These are phyloP conservation scores for Cyclostephanos tholiformis DNA, from an alignment of 108 stramenopile genomes.

Conservation along the genomic window DNA sequence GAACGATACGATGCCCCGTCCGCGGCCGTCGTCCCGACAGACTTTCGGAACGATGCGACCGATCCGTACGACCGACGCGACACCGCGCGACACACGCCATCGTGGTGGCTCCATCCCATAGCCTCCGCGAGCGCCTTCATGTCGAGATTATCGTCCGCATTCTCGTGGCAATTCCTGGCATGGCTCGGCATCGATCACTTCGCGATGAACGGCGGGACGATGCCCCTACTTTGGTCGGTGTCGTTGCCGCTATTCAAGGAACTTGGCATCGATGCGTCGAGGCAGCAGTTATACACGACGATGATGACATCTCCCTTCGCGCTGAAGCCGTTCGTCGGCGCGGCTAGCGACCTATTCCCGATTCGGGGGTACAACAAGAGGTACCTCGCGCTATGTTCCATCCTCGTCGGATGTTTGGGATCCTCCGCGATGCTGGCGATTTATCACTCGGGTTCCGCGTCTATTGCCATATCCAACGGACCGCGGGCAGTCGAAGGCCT, in stretches of 20 bases:
- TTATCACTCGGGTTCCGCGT: slow-evolving; percentile 18
- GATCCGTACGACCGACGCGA: not conserved
- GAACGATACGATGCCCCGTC: not conserved
- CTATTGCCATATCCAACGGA: slow-evolving; percentile 18
- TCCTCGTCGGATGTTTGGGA: slow-evolving; percentile 35
- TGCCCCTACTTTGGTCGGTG: slow-evolving; percentile 39
- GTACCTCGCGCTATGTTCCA: slow-evolving; percentile 40
- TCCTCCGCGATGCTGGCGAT: slow-evolving; percentile 17
- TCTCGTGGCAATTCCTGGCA: slow-evolving; percentile 45
- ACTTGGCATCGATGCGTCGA: slow-evolving; percentile 41
- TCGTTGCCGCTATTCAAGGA: slow-evolving; percentile 46
- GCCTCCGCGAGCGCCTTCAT: slow-evolving; percentile 33
- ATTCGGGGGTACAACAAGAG: slow-evolving; percentile 52
- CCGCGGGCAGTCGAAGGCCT: slow-evolving; percentile 37
- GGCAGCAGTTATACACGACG: slow-evolving; percentile 50
- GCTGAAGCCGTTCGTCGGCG: slow-evolving; percentile 56
- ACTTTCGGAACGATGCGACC: not conserved
- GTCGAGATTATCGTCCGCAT: slow-evolving; percentile 19
- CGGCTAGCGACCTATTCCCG: slow-evolving; percentile 24
- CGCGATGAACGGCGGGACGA: slow-evolving; percentile 31
- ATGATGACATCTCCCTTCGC: slow-evolving; percentile 48
- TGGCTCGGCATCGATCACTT: slow-evolving; percentile 39
- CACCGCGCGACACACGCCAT: not conserved
- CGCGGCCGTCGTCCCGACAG: not conserved
- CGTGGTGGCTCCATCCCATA: not conserved